phyloP scores from a whole-genome alignment of 441 rosid genomes.

The Manihot esculenta region DNA sequence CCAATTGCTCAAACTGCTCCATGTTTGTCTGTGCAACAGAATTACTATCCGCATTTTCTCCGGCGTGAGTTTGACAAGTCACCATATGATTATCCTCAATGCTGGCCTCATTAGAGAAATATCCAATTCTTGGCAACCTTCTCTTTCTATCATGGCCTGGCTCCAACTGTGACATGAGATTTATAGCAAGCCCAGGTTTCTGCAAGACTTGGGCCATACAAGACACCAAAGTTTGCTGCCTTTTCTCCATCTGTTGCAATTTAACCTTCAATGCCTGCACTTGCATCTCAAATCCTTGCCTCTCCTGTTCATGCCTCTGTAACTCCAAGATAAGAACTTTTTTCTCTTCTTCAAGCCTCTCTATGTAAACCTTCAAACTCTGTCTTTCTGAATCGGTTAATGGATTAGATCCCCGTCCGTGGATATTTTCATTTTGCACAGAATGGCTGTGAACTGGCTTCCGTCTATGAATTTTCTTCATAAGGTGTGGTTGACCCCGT shows the following conservation, averaged over 20 bases:
- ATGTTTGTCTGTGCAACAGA: constrained; percentile 35
- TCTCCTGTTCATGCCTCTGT: constrained; percentile 55
- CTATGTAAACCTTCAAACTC: constrained; percentile 58
- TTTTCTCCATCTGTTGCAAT: constrained; percentile 52
- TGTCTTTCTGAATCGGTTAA: constrained; percentile 65
- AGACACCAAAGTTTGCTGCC: constrained; percentile 59
- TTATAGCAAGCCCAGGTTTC: constrained; percentile 63
- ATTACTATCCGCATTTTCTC: constrained; percentile 34
- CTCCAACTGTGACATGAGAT: constrained; percentile 52
- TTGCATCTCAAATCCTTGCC: constrained; percentile 53
- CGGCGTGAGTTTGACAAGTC: constrained; percentile 25
- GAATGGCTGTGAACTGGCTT: constrained; percentile 98
- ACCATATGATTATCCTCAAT: constrained; percentile 41
- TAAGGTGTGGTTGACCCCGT: constrained; percentile 61
- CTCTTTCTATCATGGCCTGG: constrained; percentile 61
- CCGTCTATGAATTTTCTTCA: constrained; percentile 90
- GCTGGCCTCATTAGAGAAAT: constrained; percentile 37
- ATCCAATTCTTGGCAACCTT: constrained; percentile 61
- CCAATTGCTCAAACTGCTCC: constrained; percentile 60
- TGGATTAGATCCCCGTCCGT: constrained; percentile 47
- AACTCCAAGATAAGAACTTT: constrained; percentile 54
- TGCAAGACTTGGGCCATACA: constrained; percentile 50
- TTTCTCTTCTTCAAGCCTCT: constrained; percentile 57
- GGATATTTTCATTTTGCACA: constrained; percentile 49
- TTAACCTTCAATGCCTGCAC: constrained; percentile 63